Base-by-base conservation (phyloP, 2,329 filamentous ascomycete genomes). In the Aspergillus japonicus region DNA sequence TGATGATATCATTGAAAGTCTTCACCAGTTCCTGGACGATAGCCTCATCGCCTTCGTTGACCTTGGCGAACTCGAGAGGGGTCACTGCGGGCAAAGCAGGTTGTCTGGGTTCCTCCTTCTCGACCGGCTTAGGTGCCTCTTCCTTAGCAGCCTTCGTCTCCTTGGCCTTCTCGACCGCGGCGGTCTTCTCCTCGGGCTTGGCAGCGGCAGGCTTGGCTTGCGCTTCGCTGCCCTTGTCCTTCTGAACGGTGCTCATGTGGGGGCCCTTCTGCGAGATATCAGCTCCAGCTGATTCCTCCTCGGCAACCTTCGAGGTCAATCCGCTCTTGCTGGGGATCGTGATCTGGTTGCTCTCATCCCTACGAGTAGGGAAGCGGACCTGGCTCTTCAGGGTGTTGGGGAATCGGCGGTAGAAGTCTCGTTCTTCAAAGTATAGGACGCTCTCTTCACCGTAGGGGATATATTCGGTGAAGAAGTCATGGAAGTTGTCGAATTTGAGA, bases 381-480 rank as follows among this genome's bases (percentile, higher is more conserved):
- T 80, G 67, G 79, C 85, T 69, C 58, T 74, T 75, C 57, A 77
- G 73, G 47, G 83, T 81, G 64, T 79, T 79, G 8, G 86, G 87
- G 81, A 96, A 97, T 59, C 91, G 88, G 78, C 89, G 92, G 73
- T 89, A 87, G 81, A 96, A 97, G 71, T 97, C 92, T 67, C 89
- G 86, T 80, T 99, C 95, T 78, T 99, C 95, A 55, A 99, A 88
- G 80, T 96, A 98, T 26, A 96, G 86, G 50, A 99, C 94, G 19
- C 90, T 90, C 74, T 96, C 91, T 79, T 99, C 95, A 70, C 93
- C 95, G 68, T 90, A 96, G 23, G 95, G 95, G 19, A 99, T 80
- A 76, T 94, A 99, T 79, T 97, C 93, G 70, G 93, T 98, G 80
- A 99, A 99, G 82, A 97, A 95, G 78, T 99, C 95, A 79, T 99